Base-by-base conservation (phyloP, 108 stramenopile species). In the Skeletonema grethae region DNA sequence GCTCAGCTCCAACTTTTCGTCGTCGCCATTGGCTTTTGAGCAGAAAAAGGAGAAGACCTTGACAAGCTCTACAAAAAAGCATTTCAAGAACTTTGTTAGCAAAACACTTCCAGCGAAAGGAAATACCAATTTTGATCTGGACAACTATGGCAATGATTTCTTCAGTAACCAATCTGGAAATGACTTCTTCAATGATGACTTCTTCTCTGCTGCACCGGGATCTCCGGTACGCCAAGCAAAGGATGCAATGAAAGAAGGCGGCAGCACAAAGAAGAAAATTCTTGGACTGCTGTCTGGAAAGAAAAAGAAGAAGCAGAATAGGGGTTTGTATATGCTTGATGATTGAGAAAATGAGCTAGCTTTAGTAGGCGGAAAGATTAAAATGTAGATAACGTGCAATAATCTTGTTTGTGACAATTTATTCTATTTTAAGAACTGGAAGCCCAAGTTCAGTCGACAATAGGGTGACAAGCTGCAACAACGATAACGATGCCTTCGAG, bases 191-290 rank as follows among this genome's bases (percentile, higher is more conserved):
- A n/a, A 22, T 53, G 5, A 53, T 22, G 22, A 53, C 50, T 53
- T 53, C 22, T 53, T 53, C 50, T 53, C 6, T 53, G 20, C 50
- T 53, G 50, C 50, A 22, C 50, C 50, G 6, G 22, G 3, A n/a
- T 53, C 50, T 24, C 50, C 50, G 8, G 50, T 53, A 53, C 50
- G 50, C 22, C 50, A 53, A 53, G 22, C 50, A 24, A 53, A 22
- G 50, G 50, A 53, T 22, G 50, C 20, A 53, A 53, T 24, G 50
- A 53, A 22, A 22, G 50, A 53, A 20, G 50, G 50, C 1, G 18
- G 50, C 1, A 53, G 50, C 22, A 53, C 50, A 5, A 53, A 53
- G 50, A 53, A 53, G 22, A 53, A 53, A 53, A 53, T 53, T 22
- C 22, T 53, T 22, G 50, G 50, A 24, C 20, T 53, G 18, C n/a